Evolutionary conservation across 2,329 filamentous ascomycete genomes (phyloP).

Genomic region (Ascochyta koolunga): DNA sequence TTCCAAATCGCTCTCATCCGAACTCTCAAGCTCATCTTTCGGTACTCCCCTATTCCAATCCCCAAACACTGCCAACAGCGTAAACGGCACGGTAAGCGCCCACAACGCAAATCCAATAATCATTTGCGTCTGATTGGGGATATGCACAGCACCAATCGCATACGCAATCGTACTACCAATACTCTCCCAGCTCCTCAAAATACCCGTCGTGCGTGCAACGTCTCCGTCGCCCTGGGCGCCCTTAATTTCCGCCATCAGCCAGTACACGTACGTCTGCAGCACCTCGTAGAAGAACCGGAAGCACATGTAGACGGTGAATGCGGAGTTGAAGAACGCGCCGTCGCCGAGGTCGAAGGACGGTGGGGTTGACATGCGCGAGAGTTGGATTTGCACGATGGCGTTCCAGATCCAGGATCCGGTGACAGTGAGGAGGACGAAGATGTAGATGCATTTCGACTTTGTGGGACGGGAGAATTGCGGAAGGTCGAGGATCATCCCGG

Average conservation of each 20-base stretch:
- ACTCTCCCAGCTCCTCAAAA: slow-evolving; percentile 11
- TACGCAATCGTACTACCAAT: slow-evolving; percentile 13
- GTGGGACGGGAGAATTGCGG: slow-evolving; percentile 3
- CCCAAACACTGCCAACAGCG: slow-evolving; percentile 9
- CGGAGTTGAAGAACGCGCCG: slow-evolving; percentile 10
- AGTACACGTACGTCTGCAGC: slow-evolving; percentile 11
- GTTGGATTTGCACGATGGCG: slow-evolving; percentile 3
- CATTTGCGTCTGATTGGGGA: slow-evolving; percentile 13
- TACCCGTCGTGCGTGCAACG: slow-evolving; percentile 12
- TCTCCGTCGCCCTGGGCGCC: slow-evolving; percentile 10
- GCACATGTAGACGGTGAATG: slow-evolving; percentile 13
- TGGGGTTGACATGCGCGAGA: not conserved
- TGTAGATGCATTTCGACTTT: slow-evolving; percentile 9
- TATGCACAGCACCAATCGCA: slow-evolving; percentile 11
- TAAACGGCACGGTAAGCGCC: slow-evolving; percentile 7
- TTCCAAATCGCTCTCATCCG: slow-evolving; percentile 9
- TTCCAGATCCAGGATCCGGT: slow-evolving; percentile 16
- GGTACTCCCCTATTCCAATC: slow-evolving; percentile 12
- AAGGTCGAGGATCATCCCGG: slow-evolving; percentile 7
- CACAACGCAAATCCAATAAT: slow-evolving; percentile 9
- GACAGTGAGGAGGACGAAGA: slow-evolving; percentile 8
- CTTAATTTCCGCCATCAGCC: slow-evolving; percentile 15
- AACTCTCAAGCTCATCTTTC: not conserved
- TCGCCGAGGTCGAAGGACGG: slow-evolving; percentile 13
- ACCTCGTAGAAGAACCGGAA: slow-evolving; percentile 16